Evolutionary conservation across 768 basidiomycete genomes (phyloP), one percentile per base, ranked within the genome.

Genomic region (Wakefieldia striispora): DNA sequence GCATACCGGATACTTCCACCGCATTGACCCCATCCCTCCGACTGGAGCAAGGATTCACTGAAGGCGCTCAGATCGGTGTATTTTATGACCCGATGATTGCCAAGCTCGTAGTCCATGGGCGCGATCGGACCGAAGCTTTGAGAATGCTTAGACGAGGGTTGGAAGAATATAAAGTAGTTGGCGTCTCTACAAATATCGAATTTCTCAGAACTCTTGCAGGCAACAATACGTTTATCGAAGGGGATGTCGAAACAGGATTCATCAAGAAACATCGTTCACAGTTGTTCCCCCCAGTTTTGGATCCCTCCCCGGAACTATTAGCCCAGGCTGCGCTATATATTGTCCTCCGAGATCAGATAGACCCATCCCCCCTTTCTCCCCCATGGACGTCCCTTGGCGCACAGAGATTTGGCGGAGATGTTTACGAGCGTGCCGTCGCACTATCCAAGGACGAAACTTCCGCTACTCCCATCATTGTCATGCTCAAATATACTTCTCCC

Each of bases 11-110:
- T 46, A 45, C 48, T 33, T 47, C 49, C 31, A 34, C 56, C 37
- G 38, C 43, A 9, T 65, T 84, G n/a, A 55, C 70, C 12, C 86
- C 86, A 1, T 72, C 86, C 2, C n/a, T n/a, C n/a, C n/a, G n/a
- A n/a, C n/a, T n/a, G n/a, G n/a, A n/a, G 61, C 90, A 94, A 66
- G 94, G 95, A 0, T 94, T 95, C 69, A 75, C 71, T 3, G 80
- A 86, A 60, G 89, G 88, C 4, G 77, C 88, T n/a, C n/a, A n/a
- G 55, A 91, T 91, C 37, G 88, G 90, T 19, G 87, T 93, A 1
- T 93, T 84, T 67, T 95, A 94, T 64, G 91, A 95, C 4, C 27
- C 91, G 0, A 85, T 95, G 83, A 93, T 95, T 50, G 85, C 90
- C 3, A 95, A 95, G 65, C 83, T 97, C 6, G 87, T 97, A 16